Evolutionary conservation across 352 stramenopile species (phyloP), one percentile per base, ranked within the genome.

Genomic region (Globisporangium perplexum): DNA sequence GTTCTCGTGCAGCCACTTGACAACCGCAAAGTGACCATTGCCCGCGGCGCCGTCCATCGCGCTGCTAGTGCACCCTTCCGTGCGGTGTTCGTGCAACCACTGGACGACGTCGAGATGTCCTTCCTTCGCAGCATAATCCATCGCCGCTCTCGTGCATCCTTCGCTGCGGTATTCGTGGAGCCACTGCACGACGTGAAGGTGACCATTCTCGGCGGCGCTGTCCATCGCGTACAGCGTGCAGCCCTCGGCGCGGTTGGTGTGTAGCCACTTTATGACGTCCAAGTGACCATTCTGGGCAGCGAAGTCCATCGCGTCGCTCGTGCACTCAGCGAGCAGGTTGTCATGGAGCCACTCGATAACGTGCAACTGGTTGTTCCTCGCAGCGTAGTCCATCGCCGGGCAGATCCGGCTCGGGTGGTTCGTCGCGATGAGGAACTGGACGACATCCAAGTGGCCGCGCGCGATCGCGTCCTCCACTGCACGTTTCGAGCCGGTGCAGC

Each of bases 191-290:
- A 79, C 68, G 1, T 50, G n/a, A 5, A 76, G 47, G 53, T 81
- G 66, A 0, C 66, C 68, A 52, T 81, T 77, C 64, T 76, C 41
- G 4, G 51, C 51, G 1, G 51, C 52, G 31, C 30, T 36, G n/a
- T 51, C 52, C 52, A 58, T 58, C 14, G 52, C 52, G 15, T 51
- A 44, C 30, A 46, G 23, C 4, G 52, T 58, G 30, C 52, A 50
- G 31, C 52, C 52, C n/a, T 58, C 52, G 6, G 22, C 56, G 6
- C 76, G 69, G 45, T 88, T 58, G 30, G 55, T 38, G 46, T 87
- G 72, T 4, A 86, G 51, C 76, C 76, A 89, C 60, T 84, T 48
- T n/a, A 82, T 64, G 35, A 80, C 66, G 0, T n/a, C n/a, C 7
- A 76, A 48, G 51, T 82, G 66, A 2, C 69, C 69, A 47, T 76